Conservation (phyloP, 2,329 filamentous ascomycete genomes). For the Fusarium piperis region DNA sequence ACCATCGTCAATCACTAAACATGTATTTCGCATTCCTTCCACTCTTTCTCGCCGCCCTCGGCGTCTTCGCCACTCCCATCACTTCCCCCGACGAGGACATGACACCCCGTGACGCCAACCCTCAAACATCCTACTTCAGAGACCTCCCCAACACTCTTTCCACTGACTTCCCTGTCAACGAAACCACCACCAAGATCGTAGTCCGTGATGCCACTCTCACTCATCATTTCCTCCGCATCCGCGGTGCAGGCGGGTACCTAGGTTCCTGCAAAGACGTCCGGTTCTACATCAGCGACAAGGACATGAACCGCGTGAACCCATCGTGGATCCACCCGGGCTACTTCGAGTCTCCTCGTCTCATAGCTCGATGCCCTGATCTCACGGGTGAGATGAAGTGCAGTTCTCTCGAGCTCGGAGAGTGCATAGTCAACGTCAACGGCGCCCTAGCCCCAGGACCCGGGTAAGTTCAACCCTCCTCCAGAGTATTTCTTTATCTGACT, state of each 20-base stretch:
- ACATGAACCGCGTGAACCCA: constrained; percentile 4
- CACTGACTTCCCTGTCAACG: not conserved
- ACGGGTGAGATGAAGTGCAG: constrained; percentile 22
- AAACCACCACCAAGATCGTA: not conserved
- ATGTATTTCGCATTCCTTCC: not conserved
- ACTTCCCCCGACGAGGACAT: not conserved
- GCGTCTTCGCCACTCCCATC: not conserved
- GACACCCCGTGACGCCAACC: not conserved
- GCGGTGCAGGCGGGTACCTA: constrained; percentile 18
- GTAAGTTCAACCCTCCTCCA: not conserved
- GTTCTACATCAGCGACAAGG: constrained; percentile 25
- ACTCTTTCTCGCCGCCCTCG: not conserved
- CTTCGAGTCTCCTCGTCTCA: constrained; percentile 20
- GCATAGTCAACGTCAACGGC: constrained; percentile 26
- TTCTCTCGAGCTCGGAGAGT: constrained; percentile 26
- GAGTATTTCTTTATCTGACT: not conserved
- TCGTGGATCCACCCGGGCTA: constrained; percentile 1
- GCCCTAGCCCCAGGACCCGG: not conserved
- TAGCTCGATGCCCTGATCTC: constrained; percentile 18
- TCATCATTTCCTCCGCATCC: not conserved
- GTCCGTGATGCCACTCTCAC: not conserved
- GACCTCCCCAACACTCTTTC: not conserved
- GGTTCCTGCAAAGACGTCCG: constrained; percentile 23
- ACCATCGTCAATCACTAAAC: not conserved
- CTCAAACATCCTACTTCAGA: not conserved